Conservation (phyloP, 306 rosid genomes). For the Quercus rubra region DNA sequence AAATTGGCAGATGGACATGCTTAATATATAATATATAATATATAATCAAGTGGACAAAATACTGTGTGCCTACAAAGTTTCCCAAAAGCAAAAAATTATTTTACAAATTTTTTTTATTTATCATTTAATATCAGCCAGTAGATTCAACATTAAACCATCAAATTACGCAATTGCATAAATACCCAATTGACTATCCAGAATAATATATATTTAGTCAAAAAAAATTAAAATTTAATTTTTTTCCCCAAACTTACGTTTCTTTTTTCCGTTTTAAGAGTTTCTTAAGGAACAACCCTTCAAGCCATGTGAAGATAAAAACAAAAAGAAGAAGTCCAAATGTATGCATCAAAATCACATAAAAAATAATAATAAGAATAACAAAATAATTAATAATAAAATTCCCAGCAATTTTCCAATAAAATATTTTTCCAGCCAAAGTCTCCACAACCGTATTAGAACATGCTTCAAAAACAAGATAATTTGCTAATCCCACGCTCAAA, state of each 20-base stretch:
- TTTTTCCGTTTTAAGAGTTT: background rate
- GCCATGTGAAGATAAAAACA: background rate
- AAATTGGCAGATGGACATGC: too few relatives aligned
- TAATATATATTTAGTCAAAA: background rate
- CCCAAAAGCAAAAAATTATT: too few relatives aligned
- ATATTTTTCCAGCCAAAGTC: background rate
- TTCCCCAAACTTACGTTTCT: background rate
- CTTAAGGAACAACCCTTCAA: background rate
- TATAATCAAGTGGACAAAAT: too few relatives aligned
- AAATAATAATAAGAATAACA: too few relatives aligned
- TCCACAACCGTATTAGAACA: background rate
- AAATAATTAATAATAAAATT: background rate
- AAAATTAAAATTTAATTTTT: background rate
- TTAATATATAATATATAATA: too few relatives aligned
- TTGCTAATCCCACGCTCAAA: too few relatives aligned
- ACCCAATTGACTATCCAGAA: background rate
- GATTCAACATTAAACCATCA: too few relatives aligned
- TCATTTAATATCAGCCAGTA: too few relatives aligned
- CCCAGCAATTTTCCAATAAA: slow-evolving; percentile 2
- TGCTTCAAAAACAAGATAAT: too few relatives aligned
- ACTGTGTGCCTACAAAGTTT: too few relatives aligned
- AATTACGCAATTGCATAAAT: background rate
- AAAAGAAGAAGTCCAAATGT: background rate
- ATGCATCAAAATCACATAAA: background rate
- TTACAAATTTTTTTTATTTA: too few relatives aligned